Conservation (phyloP, 345 rosid species). For the Clausena lansium region DNA sequence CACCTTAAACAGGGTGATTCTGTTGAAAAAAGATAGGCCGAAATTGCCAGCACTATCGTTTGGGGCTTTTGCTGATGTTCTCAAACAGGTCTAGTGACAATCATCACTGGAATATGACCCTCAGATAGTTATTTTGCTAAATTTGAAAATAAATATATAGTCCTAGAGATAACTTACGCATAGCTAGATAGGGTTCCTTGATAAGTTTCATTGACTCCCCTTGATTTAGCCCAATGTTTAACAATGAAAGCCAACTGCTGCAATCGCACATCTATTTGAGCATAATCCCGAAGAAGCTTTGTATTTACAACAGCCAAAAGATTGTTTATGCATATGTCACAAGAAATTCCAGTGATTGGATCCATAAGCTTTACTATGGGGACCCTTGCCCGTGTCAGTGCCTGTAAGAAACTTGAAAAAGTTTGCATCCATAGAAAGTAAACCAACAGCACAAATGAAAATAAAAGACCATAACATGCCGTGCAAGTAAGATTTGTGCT, state of each 20-base stretch:
- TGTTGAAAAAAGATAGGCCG: neutral
- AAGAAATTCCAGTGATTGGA: constrained; percentile 86
- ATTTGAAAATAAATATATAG: constrained; percentile 10
- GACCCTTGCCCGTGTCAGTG: constrained; percentile 89
- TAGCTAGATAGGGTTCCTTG: constrained; percentile 98
- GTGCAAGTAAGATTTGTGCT: neutral
- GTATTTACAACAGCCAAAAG: constrained; percentile 95
- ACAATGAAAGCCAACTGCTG: constrained; percentile 85
- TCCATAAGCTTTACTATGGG: constrained; percentile 98
- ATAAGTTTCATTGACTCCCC: constrained; percentile 92
- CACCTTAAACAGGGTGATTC: neutral
- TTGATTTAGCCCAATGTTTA: constrained; percentile 97
- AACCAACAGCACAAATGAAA: neutral
- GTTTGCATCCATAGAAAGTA: neutral
- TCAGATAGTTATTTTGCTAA: neutral
- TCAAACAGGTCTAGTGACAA: neutral
- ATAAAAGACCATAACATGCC: neutral
- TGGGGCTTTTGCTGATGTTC: neutral
- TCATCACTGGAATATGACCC: neutral
- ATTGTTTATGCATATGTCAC: constrained; percentile 95
- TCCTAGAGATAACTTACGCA: constrained; percentile 63
- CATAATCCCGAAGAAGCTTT: constrained; percentile 86
- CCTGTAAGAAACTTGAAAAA: constrained; percentile 40
- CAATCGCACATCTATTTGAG: constrained; percentile 73
- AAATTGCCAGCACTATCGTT: constrained; percentile 2